Evolutionary conservation across 1,139 yeast species (phyloP), one percentile per base, ranked within the genome.

Genomic region (Yamadazyma friedrichii): DNA sequence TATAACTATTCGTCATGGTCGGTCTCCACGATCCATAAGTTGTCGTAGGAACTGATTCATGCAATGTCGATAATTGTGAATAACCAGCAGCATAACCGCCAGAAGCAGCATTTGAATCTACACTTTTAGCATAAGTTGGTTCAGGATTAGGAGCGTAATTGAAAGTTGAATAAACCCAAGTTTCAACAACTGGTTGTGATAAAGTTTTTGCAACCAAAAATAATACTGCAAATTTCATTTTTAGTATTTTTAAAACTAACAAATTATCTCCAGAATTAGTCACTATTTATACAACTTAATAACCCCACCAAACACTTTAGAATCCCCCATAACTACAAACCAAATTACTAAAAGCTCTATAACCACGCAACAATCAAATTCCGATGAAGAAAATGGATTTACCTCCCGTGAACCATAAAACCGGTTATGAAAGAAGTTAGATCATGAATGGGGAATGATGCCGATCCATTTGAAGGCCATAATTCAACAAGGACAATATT

Each of bases 11-110:
- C 6, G 47, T 48, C 5, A 50, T 46, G 16, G 41, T 40, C 0
- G 58, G 55, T 33, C 49, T 38, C 55, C 55, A 56, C 13, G 36
- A 39, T 8, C 56, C 56, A 42, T 48, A 53, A 27, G 55, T 52
- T 9, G 56, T 53, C 1, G 56, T 51, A 4, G 53, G 32, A 4
- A 50, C 30, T 12, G 40, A 31, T 4, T 43, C 48, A 27, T 46
- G 38, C 13, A 52, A 44, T 12, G 39, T 43, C 10, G 50, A 41
- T 16, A 50, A 51, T 9, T 46, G 50, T 2, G 45, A 16, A 38
- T 49, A 51, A 13, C 40, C 41, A 5, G 51, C 47, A 20, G 53
- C 56, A 44, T 49, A 50, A 4, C 40, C 28, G 6, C 42, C 34
- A 1, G 45, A 32, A 9, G 48, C 29, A 24, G 44, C 40, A 28